Conservation (phyloP, 371 early-diverging fungal genomes). For the Lichtheimia ornata region DNA sequence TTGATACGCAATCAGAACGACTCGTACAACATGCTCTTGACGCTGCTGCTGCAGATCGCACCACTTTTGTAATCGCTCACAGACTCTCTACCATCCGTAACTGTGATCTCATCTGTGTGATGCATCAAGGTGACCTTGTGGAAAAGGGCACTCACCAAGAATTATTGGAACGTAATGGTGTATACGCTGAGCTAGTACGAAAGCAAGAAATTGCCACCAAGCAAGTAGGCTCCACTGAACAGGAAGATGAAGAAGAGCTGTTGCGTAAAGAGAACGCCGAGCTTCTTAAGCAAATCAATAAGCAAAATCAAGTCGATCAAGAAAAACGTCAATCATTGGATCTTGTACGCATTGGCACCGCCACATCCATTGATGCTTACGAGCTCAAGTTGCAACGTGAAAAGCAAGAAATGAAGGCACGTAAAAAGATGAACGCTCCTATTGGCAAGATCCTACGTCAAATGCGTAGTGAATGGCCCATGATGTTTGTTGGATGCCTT, state of each 20-base stretch:
- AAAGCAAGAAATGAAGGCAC: constrained; percentile 37
- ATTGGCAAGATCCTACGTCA: constrained; percentile 28
- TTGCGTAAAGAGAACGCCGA: constrained; percentile 11
- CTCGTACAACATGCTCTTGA: constrained; percentile 76
- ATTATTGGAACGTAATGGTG: constrained; percentile 36
- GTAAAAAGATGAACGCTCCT: constrained; percentile 42
- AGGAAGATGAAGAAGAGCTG: constrained; percentile 17
- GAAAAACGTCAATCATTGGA: constrained; percentile 4
- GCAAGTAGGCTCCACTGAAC: constrained; percentile 3
- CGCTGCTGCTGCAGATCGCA: constrained; percentile 66
- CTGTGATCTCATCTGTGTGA: constrained; percentile 83
- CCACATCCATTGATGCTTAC: constrained; percentile 28
- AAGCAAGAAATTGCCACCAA: constrained; percentile 39
- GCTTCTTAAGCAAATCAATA: background rate
- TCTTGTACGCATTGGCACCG: constrained; percentile 9
- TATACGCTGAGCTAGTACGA: constrained; percentile 48
- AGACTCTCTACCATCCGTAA: constrained; percentile 71
- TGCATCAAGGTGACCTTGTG: constrained; percentile 67
- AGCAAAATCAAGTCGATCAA: constrained; percentile 4
- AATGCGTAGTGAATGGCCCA: constrained; percentile 37
- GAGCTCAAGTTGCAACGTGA: constrained; percentile 35
- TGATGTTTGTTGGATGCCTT: constrained; percentile 33
- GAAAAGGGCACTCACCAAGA: constrained; percentile 69
- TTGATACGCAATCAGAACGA: constrained; percentile 81
- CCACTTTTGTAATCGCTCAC: constrained; percentile 89